Evolutionary conservation across 176 grass and related monocot species (phyloP).

Genomic region (Oryza nivara): DNA sequence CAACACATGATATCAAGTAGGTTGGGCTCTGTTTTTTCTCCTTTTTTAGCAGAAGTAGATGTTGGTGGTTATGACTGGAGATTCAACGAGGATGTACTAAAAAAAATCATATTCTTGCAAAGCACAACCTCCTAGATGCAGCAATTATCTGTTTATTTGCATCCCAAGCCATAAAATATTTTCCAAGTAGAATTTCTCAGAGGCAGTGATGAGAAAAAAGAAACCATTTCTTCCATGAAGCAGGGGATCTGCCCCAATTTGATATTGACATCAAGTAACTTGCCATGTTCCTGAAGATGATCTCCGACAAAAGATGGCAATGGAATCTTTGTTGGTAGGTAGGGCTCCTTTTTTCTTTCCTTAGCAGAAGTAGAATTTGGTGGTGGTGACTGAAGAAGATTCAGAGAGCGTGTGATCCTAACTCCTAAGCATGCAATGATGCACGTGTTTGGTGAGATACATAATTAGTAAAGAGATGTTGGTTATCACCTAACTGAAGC

Average conservation of each 20-base stretch:
- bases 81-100: background rate
- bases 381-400: background rate
- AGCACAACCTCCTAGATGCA: background rate
- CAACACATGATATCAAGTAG: background rate
- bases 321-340: conserved; percentile 11
- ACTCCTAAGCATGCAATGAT: conserved; percentile 13
- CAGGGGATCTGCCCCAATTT: background rate
- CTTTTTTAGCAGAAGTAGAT: background rate
- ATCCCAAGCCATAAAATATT: background rate
- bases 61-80: background rate
- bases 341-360: background rate
- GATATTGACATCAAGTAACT: background rate
- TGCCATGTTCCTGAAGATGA: background rate
- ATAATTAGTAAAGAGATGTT: background rate
- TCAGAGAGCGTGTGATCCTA: background rate
- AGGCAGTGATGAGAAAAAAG: background rate
- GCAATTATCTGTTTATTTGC: background rate
- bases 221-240: background rate
- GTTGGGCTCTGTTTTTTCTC: background rate
- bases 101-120: background rate
- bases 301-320: background rate
- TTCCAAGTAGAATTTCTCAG: background rate
- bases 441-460: conserved; percentile 15
- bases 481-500: conserved; percentile 18
- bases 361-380: background rate